Base-by-base conservation (phyloP, 495 filamentous ascomycete species). In the Penicillium goetzii region DNA sequence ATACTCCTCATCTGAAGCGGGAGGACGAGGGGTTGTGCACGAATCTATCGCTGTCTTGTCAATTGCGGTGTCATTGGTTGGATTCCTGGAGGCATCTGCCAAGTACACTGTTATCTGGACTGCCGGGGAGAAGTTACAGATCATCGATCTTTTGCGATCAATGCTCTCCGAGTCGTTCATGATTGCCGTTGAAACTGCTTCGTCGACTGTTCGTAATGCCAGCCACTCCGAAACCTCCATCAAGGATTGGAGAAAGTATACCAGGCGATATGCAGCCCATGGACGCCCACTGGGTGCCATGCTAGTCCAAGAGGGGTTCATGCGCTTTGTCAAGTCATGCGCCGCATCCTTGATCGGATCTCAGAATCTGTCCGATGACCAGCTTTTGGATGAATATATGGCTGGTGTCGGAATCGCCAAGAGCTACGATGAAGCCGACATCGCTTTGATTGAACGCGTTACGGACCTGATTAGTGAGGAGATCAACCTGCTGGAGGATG, bases 221-320 rank as follows among this genome's bases (percentile, higher is more conserved):
- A 74, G 74, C 30, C 65, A 65, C 33, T 38, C 72, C 11, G 78
- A 80, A 19, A 84, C 83, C 65, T 77, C 79, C 0, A 79, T 90
- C 43, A 76, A 78, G 58, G 88, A 93, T 56, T 99, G 95, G 95
- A 94, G 88, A 71, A 84, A 85, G 62, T 93, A 88, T 75, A 78
- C 89, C 19, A 87, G 88, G n/a, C 88, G 91, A 50, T 98, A 99
- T 74, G 87, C 92, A 28, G 83, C 85, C 10, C 81, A 85, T 59
- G 90, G 90, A 14, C 86, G 90, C 17, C 93, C 95, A 2, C 75
- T 98, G 33, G 93, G 95, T 5, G 92, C 92, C n/a, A 93, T 97
- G 90, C 79, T 97, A 9, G 75, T 99, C 17, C 92, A 93, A 71
- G 86, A 90, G 68, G 91, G 86, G 56, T 93, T 93, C 71, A 93